Evolutionary conservation across 2,329 filamentous ascomycete genomes (phyloP).

Genomic region (Ophiocordyceps camponoti-saundersi): DNA sequence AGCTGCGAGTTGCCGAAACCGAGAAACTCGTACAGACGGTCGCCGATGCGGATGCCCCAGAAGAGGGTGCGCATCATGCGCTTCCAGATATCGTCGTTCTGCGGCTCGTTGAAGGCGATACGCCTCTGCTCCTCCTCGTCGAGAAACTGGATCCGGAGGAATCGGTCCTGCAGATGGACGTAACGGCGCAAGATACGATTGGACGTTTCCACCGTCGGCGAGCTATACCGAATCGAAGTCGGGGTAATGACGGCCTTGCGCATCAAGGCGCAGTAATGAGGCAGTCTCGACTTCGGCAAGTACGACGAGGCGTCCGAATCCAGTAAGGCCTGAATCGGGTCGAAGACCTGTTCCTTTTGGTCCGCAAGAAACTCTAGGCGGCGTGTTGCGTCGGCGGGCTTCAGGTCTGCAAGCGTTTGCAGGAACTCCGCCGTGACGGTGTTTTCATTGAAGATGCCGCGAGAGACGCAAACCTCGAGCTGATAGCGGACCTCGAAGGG

Average conservation of each 20-base stretch:
- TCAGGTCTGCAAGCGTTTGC: constrained; percentile 30
- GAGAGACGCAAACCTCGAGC: constrained; percentile 83
- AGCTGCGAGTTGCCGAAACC: constrained; percentile 95
- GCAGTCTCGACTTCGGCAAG: constrained; percentile 34
- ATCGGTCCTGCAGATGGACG: constrained; percentile 52
- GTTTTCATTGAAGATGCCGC: constrained; percentile 59
- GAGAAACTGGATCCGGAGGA: constrained; percentile 76
- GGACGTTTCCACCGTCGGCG: constrained; percentile 67
- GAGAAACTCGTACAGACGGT: constrained; percentile 71
- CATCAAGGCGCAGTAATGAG: constrained; percentile 56
- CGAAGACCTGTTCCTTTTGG: constrained; percentile 38
- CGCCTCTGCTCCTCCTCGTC: constrained; percentile 54
- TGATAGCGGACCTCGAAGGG: constrained; percentile 70
- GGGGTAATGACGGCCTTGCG: constrained; percentile 71
- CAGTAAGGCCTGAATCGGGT: constrained; percentile 59
- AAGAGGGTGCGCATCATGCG: constrained; percentile 54
- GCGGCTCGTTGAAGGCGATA: constrained; percentile 32
- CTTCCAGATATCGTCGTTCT: constrained; percentile 55
- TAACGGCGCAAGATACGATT: constrained; percentile 74
- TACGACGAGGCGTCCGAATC: constrained; percentile 30
- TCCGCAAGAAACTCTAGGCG: constrained; percentile 62
- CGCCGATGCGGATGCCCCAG: constrained; percentile 70
- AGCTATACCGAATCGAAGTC: constrained; percentile 61
- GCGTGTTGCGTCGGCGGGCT: constrained; percentile 35
- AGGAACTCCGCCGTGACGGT: constrained; percentile 55